Evolutionary conservation across 805 yeast species (phyloP), one percentile per base, ranked within the genome.

Genomic region (Kuraishia cidri): DNA sequence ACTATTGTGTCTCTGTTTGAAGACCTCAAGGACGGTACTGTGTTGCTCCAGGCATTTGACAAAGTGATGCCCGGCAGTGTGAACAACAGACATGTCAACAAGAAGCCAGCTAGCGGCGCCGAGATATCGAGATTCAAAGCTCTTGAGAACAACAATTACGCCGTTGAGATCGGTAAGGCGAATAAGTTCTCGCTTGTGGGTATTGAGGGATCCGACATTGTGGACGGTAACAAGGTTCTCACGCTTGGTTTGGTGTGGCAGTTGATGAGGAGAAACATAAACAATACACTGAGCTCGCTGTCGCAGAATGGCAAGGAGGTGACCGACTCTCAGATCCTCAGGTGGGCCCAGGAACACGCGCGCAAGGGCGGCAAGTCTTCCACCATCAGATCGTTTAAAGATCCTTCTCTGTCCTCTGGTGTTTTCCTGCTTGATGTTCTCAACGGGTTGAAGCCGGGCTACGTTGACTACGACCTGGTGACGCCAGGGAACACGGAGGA

Each of bases 231-330:
- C 53, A 84, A 82, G 52, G 69, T 90, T 32, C 69, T 92, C 46
- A 86, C 95, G 0, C 70, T 92, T 45, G 98, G 92, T 10, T 70
- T 92, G 35, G 97, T 90, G 24, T 92, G 98, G 98, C 98, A 92
- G 67, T 71, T 92, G 51, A 92, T 92, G 98, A 78, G 98, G 56
- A 75, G 95, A 56, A 92, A 92, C 60, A 94, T 92, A 47, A 79
- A 79, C 39, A 72, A 78, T 44, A 92, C 98, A 2, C 70, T 92
- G 51, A 69, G 80, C 32, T 69, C 75, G 26, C 65, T 92, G 42
- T 69, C 86, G 4, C 64, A 76, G 37, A 73, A 75, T 36, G 94
- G 94, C 40, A 72, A 74, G 46, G 87, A 80, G 42, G 62, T 88
- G 45, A 61, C 84, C 14, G 98, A 92, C 62, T 38, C 75, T 22